Evolutionary conservation across 352 stramenopile species (phyloP), one percentile per base, ranked within the genome.

Genomic region (Nothophytophthora sp.): DNA sequence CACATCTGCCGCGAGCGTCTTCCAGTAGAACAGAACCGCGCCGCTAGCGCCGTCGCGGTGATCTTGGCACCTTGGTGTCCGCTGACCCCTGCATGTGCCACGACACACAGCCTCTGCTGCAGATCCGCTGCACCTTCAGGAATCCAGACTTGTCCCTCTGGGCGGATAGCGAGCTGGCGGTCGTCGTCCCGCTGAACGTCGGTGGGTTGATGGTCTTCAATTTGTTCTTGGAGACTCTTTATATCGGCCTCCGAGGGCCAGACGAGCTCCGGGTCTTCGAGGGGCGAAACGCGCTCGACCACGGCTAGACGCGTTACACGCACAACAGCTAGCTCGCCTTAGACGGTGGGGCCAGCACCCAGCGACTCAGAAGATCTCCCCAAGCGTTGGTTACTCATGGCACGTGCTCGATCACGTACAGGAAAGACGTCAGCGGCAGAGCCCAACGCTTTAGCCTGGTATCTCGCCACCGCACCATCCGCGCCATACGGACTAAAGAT

Each of bases 71-170:
- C 57, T 23, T 55, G 60, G 18, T 70, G 60, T 4, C 64, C 60
- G 0, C 12, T 45, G 1, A 52, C 42, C 13, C 60, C 69, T 3
- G 58, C 64, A 34, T 73, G 61, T 0, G 51, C 64, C 13, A 76
- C 24, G 13, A 73, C 55, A 50, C 16, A 64, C n/a, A 49, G 22
- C 6, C 44, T 39, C 27, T 56, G 36, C 41, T 67, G 55, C 42
- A 75, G 12, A 9, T 50, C 19, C 19, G 24, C 24, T 4, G 28
- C 20, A 63, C 58, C 40, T 32, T 36, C 36, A 34, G 42, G 11
- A 18, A 11, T 2, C 28, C 49, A 41, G 39, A 52, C 15, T 29
- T 19, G 23, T 28, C 33, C 22, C n/a, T 23, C 8, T 2, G 18
- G 13, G n/a, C n/a, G n/a, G n/a, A n/a, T n/a, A n/a, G n/a, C n/a